A percentile compares a stretch with the other conserved stretches of the same genome.
Evolutionary conservation across 75 land plant genomes (phyloP).

Genomic region (Gnetum montanum): DNA sequence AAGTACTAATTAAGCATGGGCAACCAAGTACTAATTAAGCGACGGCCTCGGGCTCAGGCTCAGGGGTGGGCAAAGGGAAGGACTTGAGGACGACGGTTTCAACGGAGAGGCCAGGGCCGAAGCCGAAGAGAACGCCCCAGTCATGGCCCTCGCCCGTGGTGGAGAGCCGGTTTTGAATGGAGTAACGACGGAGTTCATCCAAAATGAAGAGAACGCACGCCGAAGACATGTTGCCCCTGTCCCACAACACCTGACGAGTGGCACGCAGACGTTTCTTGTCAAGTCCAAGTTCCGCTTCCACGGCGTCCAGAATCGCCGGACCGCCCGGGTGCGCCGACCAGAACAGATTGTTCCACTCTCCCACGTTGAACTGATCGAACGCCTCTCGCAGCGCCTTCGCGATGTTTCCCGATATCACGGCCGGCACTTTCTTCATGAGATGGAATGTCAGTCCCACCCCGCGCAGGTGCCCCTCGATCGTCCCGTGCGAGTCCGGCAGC

Average conservation of each 20-base stretch:
- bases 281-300: slow-evolving; percentile 14
- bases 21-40: too few species aligned
- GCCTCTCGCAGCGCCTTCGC: too few species aligned
- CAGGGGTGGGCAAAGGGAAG: too few species aligned
- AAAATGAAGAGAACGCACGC: slow-evolving; percentile 14
- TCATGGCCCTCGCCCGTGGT: slow-evolving; percentile 39
- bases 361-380: too few species aligned
- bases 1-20: too few species aligned
- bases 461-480: slow-evolving; percentile 10
- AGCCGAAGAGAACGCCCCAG: slow-evolving; percentile 28
- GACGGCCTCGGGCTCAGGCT: too few species aligned
- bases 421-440: too few species aligned
- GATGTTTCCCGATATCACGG: too few species aligned
- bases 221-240: slow-evolving; percentile 22
- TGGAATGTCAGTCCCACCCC: slow-evolving; percentile 35
- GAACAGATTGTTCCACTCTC: slow-evolving; percentile 28
- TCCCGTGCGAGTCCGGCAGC: not conserved
- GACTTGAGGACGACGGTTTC: too few species aligned
- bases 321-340: slow-evolving; percentile 36
- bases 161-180: not conserved
- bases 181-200: slow-evolving; percentile 12
- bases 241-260: slow-evolving; percentile 5
- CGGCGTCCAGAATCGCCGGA: slow-evolving; percentile 17
- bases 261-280: not conserved
- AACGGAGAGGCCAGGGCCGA: too few species aligned